Conservation (phyloP, 2,329 filamentous ascomycete genomes). For the Dactylellina haptotyla region DNA sequence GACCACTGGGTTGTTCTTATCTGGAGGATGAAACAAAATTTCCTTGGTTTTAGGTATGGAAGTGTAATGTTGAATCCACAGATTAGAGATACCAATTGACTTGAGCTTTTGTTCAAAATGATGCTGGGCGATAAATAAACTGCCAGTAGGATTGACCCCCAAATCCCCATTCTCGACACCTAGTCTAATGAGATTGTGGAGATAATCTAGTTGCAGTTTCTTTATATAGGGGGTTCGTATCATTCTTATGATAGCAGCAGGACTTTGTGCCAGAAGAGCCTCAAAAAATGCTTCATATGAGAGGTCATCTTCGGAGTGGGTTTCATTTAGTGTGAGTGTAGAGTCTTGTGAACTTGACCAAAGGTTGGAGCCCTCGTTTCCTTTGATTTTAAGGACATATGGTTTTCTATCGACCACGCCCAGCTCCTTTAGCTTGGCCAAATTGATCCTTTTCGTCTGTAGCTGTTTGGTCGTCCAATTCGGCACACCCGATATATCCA, state of each 20-base stretch:
- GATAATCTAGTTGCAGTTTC: constrained; percentile 14
- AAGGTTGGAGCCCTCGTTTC: neutral
- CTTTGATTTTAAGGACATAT: neutral
- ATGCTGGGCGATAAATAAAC: constrained; percentile 1
- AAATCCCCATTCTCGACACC: constrained; percentile 17
- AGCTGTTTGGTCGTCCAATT: neutral
- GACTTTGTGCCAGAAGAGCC: constrained; percentile 1
- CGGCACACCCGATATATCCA: constrained; percentile 4
- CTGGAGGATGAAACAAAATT: no score
- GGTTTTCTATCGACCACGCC: constrained; percentile 3
- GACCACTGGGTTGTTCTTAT: no score
- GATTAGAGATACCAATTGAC: neutral
- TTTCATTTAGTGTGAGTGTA: neutral
- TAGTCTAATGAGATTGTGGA: constrained; percentile 19
- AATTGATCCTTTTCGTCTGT: neutral
- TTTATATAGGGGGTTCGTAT: neutral
- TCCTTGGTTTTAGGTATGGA: neutral
- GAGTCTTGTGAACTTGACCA: neutral
- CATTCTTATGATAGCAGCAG: neutral
- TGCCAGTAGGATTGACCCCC: constrained; percentile 1
- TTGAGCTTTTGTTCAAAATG: constrained; percentile 1
- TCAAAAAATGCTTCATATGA: constrained; percentile 32
- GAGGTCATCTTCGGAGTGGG: constrained; percentile 5
- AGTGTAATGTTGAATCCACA: constrained; percentile 6
- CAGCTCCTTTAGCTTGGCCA: neutral